Evolutionary conservation across 140 eudicot genomes (phyloP).

Genomic region (Cichorium intybus): DNA sequence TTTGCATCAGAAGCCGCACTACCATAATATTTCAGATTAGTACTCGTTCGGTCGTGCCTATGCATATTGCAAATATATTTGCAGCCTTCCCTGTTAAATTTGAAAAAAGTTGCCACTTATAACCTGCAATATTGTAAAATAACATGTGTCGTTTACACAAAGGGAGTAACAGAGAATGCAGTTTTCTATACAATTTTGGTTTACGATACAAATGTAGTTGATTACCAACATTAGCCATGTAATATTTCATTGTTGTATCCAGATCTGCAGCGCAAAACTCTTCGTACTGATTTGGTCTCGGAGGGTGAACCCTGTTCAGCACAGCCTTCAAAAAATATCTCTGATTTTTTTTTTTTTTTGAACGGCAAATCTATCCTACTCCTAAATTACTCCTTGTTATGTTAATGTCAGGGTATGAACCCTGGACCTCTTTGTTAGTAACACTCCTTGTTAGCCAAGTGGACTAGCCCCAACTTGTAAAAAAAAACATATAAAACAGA

Average conservation of each 20-base stretch:
- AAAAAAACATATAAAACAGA: no score
- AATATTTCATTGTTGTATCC: slow-evolving; percentile 58
- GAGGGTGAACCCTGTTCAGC: slow-evolving; percentile 75
- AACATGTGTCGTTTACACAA: slow-evolving; percentile 19
- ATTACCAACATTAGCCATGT: slow-evolving; percentile 71
- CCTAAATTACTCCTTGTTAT: no score
- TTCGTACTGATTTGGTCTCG: slow-evolving; percentile 88
- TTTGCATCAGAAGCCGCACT: slow-evolving; percentile 22
- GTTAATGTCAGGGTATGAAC: no score
- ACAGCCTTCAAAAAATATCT: slow-evolving; percentile 43
- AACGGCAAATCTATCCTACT: no score
- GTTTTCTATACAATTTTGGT: neutral
- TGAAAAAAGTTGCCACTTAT: slow-evolving; percentile 62
- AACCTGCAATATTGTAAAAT: slow-evolving; percentile 68
- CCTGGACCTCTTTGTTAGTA: no score
- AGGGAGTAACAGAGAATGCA: neutral
- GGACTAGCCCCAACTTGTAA: no score
- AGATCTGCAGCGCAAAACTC: slow-evolving; percentile 75
- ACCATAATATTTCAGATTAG: slow-evolving; percentile 79
- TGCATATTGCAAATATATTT: slow-evolving; percentile 65
- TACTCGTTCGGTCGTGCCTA: slow-evolving; percentile 95
- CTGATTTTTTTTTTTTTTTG: no score
- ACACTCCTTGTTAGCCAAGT: no score
- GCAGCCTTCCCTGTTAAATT: slow-evolving; percentile 55
- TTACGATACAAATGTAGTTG: neutral